Base-by-base conservation (phyloP, 1,139 yeast species). In the Diutina mesorugosa region DNA sequence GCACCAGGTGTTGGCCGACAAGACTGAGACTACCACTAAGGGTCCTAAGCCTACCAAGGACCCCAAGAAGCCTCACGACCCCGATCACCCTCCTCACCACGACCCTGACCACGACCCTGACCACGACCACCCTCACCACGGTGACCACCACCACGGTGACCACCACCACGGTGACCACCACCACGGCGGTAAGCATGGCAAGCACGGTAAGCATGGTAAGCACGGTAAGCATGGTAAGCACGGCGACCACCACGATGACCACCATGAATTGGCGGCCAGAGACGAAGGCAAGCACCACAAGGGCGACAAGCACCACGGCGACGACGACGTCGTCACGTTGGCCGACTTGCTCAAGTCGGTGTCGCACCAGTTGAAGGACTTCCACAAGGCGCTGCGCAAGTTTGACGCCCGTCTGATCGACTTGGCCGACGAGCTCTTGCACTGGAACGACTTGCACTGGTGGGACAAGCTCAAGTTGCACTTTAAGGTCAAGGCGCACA, bases 381-480 rank as follows among this genome's bases (percentile, higher is more conserved):
- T 77, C 56, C 57, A 61, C 45, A 65, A 66, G 28, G 56, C 63
- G 7, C 66, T 81, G 0, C 57, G 56, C 1, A 59, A 62, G 1
- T 79, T 77, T 62, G 87, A 82, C 63, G 60, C 57, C 0, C 59
- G 67, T 32, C 64, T 77, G 6, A 63, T 60, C 1, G 64, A 64
- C 2, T 59, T 67, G 35, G 64, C 77, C 6, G 63, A 60, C 1
- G 64, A 64, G 2, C 69, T 80, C 52, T 78, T 74, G 61, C 57
- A 62, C 18, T 61, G 71, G 59, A 72, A 68, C 30, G 59, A 67
- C 2, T 69, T 75, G 57, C 64, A 63, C 56, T 65, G 62, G 60
- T 78, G 80, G 79, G 69, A 73, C 60, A 76, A 72, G 59, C 63
- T 80, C 55, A 70, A 69, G 59, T 70, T 78, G 58, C 65, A 63